These are phyloP conservation scores for Tephrocybe sp. DNA, from an alignment of 768 basidiomycete genomes.

Conservation along the genomic window DNA sequence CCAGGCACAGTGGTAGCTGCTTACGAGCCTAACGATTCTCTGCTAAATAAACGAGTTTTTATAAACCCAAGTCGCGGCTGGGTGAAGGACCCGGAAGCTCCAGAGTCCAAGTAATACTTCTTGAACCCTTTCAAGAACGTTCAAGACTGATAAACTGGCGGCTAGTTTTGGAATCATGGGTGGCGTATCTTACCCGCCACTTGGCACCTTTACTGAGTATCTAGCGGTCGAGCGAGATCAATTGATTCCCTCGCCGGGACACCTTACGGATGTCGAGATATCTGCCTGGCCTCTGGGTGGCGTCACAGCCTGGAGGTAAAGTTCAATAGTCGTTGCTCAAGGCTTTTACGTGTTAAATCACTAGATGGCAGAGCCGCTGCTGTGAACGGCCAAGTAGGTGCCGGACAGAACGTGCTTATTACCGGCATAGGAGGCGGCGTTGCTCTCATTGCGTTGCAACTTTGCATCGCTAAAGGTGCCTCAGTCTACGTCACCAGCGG, in stretches of 20 bases:
- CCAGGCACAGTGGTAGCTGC: constrained; percentile 66
- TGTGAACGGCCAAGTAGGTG: constrained; percentile 61
- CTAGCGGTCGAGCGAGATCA: constrained; percentile 71
- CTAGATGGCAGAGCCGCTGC: constrained; percentile 52
- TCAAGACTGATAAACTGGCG: not conserved
- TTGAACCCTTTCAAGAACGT: not conserved
- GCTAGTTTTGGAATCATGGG: constrained; percentile 69
- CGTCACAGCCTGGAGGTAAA: constrained; percentile 83
- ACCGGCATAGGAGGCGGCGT: constrained; percentile 87
- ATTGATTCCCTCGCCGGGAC: constrained; percentile 62
- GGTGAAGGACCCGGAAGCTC: constrained; percentile 61
- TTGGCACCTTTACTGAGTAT: constrained; percentile 80
- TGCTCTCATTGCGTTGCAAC: constrained; percentile 71
- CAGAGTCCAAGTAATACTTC: constrained; percentile 54
- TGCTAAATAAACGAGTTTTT: constrained; percentile 69
- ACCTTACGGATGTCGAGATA: constrained; percentile 66
- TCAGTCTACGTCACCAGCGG: constrained; percentile 84
- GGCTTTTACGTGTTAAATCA: not conserved
- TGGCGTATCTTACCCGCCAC: constrained; percentile 45
- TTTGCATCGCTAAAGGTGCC: constrained; percentile 73
- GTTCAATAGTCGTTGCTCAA: not conserved
- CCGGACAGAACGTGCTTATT: constrained; percentile 74
- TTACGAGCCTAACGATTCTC: constrained; percentile 47
- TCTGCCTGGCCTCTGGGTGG: constrained; percentile 80
- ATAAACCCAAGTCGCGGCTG: constrained; percentile 79